phyloP scores from a whole-genome alignment of 495 filamentous ascomycete genomes.

The Xylaria nigripes region DNA sequence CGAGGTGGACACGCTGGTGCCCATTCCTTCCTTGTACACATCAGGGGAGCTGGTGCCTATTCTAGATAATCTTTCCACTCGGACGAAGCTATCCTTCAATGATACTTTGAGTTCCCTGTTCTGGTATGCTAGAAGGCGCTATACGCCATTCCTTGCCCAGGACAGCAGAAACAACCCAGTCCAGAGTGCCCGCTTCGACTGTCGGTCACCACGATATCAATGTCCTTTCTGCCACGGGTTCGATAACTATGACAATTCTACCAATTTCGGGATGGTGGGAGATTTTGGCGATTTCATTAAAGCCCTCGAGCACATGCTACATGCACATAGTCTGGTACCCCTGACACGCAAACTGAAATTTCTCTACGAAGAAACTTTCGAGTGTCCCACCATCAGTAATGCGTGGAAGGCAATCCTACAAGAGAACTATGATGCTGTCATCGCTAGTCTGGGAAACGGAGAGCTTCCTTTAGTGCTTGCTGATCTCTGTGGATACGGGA shows the following conservation, averaged over 20 bases:
- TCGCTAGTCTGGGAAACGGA: not conserved
- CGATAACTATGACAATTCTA: not conserved
- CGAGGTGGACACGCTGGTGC: not conserved
- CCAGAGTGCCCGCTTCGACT: not conserved
- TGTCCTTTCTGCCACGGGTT: constrained; percentile 4
- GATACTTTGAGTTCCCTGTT: not conserved
- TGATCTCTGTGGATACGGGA: not conserved
- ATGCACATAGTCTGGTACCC: not conserved
- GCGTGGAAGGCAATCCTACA: not conserved
- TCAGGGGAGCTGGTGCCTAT: not conserved
- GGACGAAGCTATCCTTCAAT: not conserved
- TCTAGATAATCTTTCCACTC: not conserved
- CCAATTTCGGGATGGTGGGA: not conserved
- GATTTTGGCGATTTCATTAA: not conserved
- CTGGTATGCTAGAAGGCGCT: constrained; percentile 4
- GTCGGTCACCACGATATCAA: not conserved
- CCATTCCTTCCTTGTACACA: not conserved
- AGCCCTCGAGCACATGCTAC: not conserved
- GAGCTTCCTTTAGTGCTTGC: not conserved
- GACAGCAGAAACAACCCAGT: not conserved
- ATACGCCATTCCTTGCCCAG: not conserved
- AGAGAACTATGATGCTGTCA: not conserved
- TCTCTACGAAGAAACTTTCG: not conserved
- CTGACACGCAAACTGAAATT: not conserved
- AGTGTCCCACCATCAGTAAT: not conserved